phyloP scores from a whole-genome alignment of 371 early-diverging fungal genomes.

The Conidiobolus incongruus region DNA sequence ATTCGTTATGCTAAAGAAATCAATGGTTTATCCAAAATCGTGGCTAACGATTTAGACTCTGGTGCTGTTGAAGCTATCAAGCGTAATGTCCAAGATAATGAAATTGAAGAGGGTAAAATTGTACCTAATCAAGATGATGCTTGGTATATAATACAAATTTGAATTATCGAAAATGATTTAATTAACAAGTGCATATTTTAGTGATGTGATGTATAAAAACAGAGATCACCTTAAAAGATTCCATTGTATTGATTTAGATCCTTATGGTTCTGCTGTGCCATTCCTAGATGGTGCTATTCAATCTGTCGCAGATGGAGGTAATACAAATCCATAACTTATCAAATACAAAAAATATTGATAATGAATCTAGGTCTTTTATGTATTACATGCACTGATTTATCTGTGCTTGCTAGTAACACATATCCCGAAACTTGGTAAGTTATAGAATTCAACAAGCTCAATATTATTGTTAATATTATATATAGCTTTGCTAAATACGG shows the following conservation, averaged over 20 bases:
- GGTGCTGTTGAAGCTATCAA: conserved; percentile 84
- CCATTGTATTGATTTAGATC: conserved; percentile 90
- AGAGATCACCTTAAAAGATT: conserved; percentile 31
- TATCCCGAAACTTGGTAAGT: conserved; percentile 71
- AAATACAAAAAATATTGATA: neutral
- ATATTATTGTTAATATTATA: neutral
- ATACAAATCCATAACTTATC: neutral
- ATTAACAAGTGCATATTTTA: conserved; percentile 4
- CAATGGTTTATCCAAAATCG: conserved; percentile 46
- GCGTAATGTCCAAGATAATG: conserved; percentile 75
- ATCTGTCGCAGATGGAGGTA: conserved; percentile 79
- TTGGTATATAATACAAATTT: conserved; percentile 21
- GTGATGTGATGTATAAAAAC: conserved; percentile 59
- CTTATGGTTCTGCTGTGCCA: conserved; percentile 95
- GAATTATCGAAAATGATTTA: neutral
- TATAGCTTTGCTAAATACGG: conserved; percentile 88
- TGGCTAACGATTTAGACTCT: conserved; percentile 84
- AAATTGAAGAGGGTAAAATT: conserved; percentile 38
- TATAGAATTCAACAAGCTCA: neutral
- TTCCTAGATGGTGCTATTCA: conserved; percentile 95
- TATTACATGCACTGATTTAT: conserved; percentile 98
- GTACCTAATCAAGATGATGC: conserved; percentile 72
- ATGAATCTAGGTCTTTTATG: conserved; percentile 53
- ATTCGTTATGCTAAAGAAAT: conserved; percentile 97
- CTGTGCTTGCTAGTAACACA: conserved; percentile 81